phyloP scores from a whole-genome alignment of 2,329 filamentous ascomycete species.

The Aspergillus proliferans region DNA sequence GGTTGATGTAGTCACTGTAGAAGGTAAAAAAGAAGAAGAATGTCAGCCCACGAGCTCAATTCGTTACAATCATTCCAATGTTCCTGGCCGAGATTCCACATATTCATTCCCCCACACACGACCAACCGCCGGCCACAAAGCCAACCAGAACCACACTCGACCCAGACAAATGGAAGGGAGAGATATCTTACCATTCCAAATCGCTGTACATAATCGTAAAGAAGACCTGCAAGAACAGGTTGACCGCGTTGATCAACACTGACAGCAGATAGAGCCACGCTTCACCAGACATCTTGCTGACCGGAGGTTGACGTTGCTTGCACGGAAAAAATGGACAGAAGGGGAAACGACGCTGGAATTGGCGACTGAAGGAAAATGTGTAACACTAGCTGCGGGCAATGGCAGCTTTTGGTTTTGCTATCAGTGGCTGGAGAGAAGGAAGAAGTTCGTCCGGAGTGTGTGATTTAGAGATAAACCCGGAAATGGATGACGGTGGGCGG shows the following conservation, averaged over 20 bases:
- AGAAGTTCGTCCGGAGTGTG: constrained; percentile 4
- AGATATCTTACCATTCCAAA: constrained; percentile 81
- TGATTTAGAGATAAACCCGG: not conserved
- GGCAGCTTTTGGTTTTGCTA: not conserved
- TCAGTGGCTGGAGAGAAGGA: constrained; percentile 7
- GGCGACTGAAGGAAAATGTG: not conserved
- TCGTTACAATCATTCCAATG: constrained; percentile 5
- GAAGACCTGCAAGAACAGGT: constrained; percentile 98
- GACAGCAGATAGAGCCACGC: constrained; percentile 97
- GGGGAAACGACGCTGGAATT: not conserved
- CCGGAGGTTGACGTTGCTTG: not conserved
- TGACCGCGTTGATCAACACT: constrained; percentile 99
- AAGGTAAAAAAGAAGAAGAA: constrained; percentile 2
- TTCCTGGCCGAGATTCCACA: not conserved
- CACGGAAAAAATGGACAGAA: not conserved
- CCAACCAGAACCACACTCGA: not conserved
- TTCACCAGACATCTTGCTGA: constrained; percentile 79
- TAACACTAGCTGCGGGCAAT: not conserved
- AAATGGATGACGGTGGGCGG: too few species aligned
- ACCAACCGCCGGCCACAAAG: not conserved
- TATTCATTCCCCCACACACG: not conserved
- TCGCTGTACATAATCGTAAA: constrained; percentile 99
- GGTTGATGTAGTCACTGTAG: constrained; percentile 95
- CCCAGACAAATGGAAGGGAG: too few species aligned
- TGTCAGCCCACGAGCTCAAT: constrained; percentile 22